A percentile compares a stretch with the other conserved stretches of the same genome.
Conservation (phyloP, 2,329 filamentous ascomycete species). For the Pyricularia grisea region DNA sequence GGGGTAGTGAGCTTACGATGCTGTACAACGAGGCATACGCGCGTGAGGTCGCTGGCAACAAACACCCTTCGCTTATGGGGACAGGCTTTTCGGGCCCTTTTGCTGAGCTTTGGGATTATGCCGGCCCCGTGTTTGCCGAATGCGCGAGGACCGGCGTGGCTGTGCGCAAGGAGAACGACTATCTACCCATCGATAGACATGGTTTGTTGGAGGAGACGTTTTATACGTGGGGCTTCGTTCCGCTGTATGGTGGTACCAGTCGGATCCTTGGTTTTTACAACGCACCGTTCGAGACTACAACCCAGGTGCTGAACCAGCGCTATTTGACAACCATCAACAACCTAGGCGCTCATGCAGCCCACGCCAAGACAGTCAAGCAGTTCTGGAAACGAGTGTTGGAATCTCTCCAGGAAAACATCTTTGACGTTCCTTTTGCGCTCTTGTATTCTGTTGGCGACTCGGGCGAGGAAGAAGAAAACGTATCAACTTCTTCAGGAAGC, state of each 20-base stretch:
- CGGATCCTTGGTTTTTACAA: constrained; percentile 29
- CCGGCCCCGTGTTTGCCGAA: constrained; percentile 22
- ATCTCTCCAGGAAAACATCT: constrained; percentile 22
- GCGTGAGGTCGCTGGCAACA: constrained; percentile 47
- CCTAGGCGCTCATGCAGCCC: constrained; percentile 20
- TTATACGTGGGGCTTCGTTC: constrained; percentile 27
- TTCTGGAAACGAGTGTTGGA: constrained; percentile 24
- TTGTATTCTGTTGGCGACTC: constrained; percentile 29
- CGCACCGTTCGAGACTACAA: constrained; percentile 26
- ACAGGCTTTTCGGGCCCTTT: constrained; percentile 47
- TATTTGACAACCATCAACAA: constrained; percentile 23
- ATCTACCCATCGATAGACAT: constrained; percentile 20
- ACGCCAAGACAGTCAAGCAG: constrained; percentile 22
- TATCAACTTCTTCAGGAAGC: constrained; percentile 23
- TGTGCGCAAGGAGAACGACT: constrained; percentile 23
- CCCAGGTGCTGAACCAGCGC: constrained; percentile 21
- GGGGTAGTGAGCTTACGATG: constrained; percentile 51
- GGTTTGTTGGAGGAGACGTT: constrained; percentile 29
- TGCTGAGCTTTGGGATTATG: constrained; percentile 33
- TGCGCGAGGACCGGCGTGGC: constrained; percentile 23
- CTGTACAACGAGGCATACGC: constrained; percentile 56
- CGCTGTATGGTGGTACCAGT: constrained; percentile 24
- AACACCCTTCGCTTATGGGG: constrained; percentile 52
- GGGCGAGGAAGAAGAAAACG: constrained; percentile 21
- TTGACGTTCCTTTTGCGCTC: constrained; percentile 29